These are phyloP conservation scores for Chrysanthemum makinoi DNA, from an alignment of 129 eudicot species.

Conservation along the genomic window DNA sequence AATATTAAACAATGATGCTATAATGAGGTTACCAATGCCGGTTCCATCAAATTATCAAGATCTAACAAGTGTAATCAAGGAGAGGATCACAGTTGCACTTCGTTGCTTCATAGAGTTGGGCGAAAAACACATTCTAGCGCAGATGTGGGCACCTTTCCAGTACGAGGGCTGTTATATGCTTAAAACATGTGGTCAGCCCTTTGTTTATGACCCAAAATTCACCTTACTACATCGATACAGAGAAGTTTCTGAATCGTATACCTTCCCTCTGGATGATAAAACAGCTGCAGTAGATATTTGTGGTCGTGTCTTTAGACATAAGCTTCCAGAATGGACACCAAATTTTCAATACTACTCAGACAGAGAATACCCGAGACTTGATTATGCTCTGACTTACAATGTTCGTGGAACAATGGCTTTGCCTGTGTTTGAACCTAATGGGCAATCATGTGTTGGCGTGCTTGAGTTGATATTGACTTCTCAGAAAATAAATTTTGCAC, in stretches of 20 bases:
- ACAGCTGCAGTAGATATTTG: slow-evolving; percentile 68
- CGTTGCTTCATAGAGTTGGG: slow-evolving; percentile 77
- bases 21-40: slow-evolving; percentile 44
- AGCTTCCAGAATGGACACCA: slow-evolving; percentile 96
- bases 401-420: slow-evolving; percentile 80
- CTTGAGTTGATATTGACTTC: slow-evolving; percentile 88
- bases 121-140: slow-evolving; percentile 71
- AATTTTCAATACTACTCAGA: slow-evolving; percentile 90
- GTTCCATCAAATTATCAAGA: slow-evolving; percentile 45
- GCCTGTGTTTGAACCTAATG: slow-evolving; percentile 90
- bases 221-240: slow-evolving; percentile 80
- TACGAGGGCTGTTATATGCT: slow-evolving; percentile 48
- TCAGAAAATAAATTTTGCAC: slow-evolving; percentile 83
- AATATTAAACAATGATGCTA: slow-evolving; percentile 30
- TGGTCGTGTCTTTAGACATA: slow-evolving; percentile 75
- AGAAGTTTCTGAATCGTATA: slow-evolving; percentile 71
- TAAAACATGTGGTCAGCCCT: slow-evolving; percentile 90
- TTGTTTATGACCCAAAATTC: slow-evolving; percentile 74
- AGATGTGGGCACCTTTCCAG: slow-evolving; percentile 67
- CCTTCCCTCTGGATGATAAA: slow-evolving; percentile 64
- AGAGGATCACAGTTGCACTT: slow-evolving; percentile 90
- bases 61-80: slow-evolving; percentile 63
- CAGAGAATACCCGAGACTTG: slow-evolving; percentile 69
- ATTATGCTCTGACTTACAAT: slow-evolving; percentile 70
- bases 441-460: slow-evolving; percentile 91